Conservation (phyloP, 306 rosid genomes). For the Vigna angularis region DNA sequence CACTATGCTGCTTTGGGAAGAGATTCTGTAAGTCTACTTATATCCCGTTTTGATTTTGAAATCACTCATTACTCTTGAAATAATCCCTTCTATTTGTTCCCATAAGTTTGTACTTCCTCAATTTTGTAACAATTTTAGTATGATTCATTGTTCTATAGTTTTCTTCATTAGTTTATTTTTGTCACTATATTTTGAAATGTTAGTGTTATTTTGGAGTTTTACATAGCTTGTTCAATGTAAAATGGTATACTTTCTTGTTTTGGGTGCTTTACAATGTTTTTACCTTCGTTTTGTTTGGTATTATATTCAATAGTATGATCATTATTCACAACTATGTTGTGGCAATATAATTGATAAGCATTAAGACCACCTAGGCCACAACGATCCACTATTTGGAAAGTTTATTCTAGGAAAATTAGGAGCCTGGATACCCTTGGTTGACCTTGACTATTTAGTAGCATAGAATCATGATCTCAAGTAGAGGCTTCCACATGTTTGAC, state of each 20-base stretch:
- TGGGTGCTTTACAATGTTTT: conserved; percentile 3
- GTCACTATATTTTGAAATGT: conserved; percentile 22
- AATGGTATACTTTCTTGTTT: conserved; percentile 6
- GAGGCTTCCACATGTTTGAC: no score
- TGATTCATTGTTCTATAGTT: conserved; percentile 21
- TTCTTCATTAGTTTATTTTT: neutral
- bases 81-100: conserved; percentile 6
- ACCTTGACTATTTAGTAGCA: no score
- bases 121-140: conserved; percentile 30
- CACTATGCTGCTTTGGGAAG: conserved; percentile 92
- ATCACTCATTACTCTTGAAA: conserved; percentile 17
- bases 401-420: neutral
- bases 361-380: no score
- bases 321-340: neutral
- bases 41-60: conserved; percentile 5
- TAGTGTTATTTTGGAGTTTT: neutral
- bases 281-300: conserved; percentile 1
- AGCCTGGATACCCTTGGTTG: neutral
- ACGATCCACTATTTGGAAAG: neutral
- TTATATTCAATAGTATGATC: neutral
- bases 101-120: conserved; percentile 14
- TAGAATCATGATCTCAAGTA: no score
- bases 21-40: conserved; percentile 64
- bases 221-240: neutral
- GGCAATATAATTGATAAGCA: no score